phyloP scores from a whole-genome alignment of 768 basidiomycete genomes.

The Pleurotus eryngii region DNA sequence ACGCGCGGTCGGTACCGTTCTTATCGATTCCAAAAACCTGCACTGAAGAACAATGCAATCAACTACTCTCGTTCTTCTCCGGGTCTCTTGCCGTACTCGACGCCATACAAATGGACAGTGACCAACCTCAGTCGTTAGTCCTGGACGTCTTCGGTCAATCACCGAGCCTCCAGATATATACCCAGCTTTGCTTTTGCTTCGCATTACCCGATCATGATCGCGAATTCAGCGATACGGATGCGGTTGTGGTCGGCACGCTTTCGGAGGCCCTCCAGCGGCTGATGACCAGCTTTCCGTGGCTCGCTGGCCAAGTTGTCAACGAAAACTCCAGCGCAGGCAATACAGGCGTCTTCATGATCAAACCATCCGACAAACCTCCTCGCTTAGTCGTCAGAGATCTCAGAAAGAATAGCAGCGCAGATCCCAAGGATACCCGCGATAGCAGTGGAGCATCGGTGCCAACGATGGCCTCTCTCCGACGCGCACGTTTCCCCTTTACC shows the following conservation, averaged over 20 bases:
- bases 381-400: conserved; percentile 22
- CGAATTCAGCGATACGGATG: neutral
- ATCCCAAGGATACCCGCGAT: conserved; percentile 1
- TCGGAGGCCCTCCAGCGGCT: conserved; percentile 20
- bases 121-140: neutral
- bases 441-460: conserved; percentile 5
- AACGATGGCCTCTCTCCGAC: conserved; percentile 19
- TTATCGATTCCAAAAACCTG: no score
- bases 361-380: conserved; percentile 10
- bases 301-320: conserved; percentile 22
- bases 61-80: no score
- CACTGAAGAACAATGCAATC: no score
- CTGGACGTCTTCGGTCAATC: conserved; percentile 3
- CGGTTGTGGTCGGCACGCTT: conserved; percentile 14
- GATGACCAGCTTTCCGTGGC: conserved; percentile 21
- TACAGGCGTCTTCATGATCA: conserved; percentile 18
- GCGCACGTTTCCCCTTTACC: conserved; percentile 19
- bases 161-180: conserved; percentile 14
- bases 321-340: conserved; percentile 11
- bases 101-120: no score
- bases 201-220: conserved; percentile 6
- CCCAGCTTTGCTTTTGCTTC: conserved; percentile 22
- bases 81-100: no score
- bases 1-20: no score
- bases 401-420: neutral